Base-by-base conservation (phyloP, 805 yeast genomes). In the Candida koratica region DNA sequence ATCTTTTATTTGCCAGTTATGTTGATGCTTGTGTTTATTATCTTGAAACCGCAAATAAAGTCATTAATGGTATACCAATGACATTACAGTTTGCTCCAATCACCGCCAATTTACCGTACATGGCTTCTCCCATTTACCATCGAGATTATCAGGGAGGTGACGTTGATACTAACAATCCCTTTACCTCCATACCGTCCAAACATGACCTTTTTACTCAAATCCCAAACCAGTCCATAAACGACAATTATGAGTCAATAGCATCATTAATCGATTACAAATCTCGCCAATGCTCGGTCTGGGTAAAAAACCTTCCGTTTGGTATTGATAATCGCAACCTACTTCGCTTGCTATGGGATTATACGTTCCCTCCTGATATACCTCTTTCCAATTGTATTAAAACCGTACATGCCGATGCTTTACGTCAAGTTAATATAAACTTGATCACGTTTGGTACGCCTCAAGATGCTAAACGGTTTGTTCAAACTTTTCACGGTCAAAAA, bases 11-110 rank as follows among this genome's bases (percentile, higher is more conserved):
- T 48, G 60, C 61, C 4, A 55, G 60, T 25, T 50, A 54, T 25
- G 60, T 64, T 17, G 70, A 67, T 13, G 85, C 87, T 0, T 62
- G 73, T 14, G 62, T 63, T 3, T 81, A 71, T 51, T 65, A 62
- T 53, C 49, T 63, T 14, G 84, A 78, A 44, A 72, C 81, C 0
- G 39, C 51, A 9, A 67, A 69, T 6, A 67, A 71, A 36, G 59
- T 61, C 37, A 48, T 80, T 23, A 72, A 78, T 45, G 85, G 86
- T 1, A 49, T 64, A 31, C 61, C 60, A 17, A 48, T 76, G 13
- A 55, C 67, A 17, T 55, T 77, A 20, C 58, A 65, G 37, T 79
- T 78, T 61, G 70, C 64, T 2, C 23, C 17, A 3, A 16, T 32
- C 4, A 19, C 15, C 3, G n/a, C 14, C 3, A 54, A 48, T 5